Conservation (phyloP, 2,329 filamentous ascomycete species). For the Alternaria dauci region DNA sequence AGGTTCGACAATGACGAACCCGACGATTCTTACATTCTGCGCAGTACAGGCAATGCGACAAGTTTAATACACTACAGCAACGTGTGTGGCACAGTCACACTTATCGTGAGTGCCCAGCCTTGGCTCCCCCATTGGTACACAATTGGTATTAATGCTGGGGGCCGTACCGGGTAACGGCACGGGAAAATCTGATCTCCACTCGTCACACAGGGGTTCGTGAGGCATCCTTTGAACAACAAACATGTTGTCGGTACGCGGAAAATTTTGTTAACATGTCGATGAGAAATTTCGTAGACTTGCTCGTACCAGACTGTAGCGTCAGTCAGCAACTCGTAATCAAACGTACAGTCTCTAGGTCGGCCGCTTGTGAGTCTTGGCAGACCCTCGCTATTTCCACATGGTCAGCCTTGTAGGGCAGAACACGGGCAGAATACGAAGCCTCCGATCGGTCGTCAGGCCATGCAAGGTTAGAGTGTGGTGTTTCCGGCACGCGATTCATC, state of each 20-base stretch:
- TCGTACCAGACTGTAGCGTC: neutral
- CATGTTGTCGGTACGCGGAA: neutral
- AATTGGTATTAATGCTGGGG: constrained; percentile 1
- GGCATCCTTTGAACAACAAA: neutral
- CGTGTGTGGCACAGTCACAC: neutral
- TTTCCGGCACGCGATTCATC: neutral
- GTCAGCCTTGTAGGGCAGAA: neutral
- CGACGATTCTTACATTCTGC: neutral
- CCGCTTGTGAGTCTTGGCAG: neutral
- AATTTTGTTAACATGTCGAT: neutral
- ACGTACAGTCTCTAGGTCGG: neutral
- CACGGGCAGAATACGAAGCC: neutral
- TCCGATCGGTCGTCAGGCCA: neutral
- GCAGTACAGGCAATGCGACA: neutral
- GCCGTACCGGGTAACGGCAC: neutral
- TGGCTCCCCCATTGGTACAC: neutral
- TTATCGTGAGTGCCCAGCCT: neutral
- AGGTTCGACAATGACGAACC: neutral
- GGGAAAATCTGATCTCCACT: neutral
- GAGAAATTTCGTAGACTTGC: neutral
- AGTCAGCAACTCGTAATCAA: neutral
- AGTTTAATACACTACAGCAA: neutral
- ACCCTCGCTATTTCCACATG: neutral
- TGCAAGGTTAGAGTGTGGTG: neutral
- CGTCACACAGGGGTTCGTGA: neutral